A percentile compares a stretch with the other conserved stretches of the same genome.
Evolutionary conservation across 306 rosid genomes (phyloP).

Genomic region (Calophaca sinica): DNA sequence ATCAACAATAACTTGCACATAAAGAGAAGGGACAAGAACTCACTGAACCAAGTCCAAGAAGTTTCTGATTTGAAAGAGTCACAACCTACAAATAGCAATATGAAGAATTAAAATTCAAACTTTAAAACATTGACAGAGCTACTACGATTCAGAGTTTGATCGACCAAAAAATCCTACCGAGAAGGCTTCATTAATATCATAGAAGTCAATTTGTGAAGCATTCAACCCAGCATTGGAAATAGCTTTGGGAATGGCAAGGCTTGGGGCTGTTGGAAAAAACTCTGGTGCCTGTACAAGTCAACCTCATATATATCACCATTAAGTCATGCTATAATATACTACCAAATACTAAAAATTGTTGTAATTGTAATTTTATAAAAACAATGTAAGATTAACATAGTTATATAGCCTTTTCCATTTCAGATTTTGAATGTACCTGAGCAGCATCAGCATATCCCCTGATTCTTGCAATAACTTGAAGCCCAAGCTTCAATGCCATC

Average conservation of each 20-base stretch:
- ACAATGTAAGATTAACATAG: no score
- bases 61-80: constrained; percentile 88
- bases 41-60: constrained; percentile 82
- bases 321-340: no score
- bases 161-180: constrained; percentile 61
- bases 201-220: constrained; percentile 75
- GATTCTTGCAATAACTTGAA: constrained; percentile 79
- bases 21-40: constrained; percentile 40
- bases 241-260: constrained; percentile 94
- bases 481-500: constrained; percentile 72
- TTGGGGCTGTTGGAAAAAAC: constrained; percentile 86
- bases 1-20: background rate
- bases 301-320: no score
- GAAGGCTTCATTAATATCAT: constrained; percentile 93
- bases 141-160: background rate
- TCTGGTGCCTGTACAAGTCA: constrained; percentile 75
- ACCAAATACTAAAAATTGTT: no score
- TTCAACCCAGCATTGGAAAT: constrained; percentile 81
- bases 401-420: no score
- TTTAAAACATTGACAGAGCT: constrained; percentile 8
- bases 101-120: constrained; percentile 29
- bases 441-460: constrained; percentile 72
- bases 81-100: constrained; percentile 66
- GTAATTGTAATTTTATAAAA: no score
- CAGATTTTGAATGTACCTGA: background rate